Evolutionary conservation across 75 land plant genomes (phyloP), one percentile per base, ranked within the genome.

Genomic region (Cupressus sempervirens): DNA sequence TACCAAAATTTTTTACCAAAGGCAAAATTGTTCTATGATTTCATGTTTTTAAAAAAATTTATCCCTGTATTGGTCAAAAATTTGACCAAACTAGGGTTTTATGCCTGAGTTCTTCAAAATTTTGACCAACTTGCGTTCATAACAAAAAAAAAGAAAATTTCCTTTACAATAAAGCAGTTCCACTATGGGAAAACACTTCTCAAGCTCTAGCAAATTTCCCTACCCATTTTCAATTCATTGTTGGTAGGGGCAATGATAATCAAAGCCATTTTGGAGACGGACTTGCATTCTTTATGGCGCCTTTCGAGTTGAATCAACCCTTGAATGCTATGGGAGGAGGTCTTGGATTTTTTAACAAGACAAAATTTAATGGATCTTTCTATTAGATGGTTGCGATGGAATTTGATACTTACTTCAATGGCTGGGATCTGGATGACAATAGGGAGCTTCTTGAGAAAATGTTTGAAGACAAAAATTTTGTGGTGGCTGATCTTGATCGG

Each of bases 361-460:
- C 34, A 68, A n/a, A 12, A 1, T 8, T 0, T 10, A 45, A 50
- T 75, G 62, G 23, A 56, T 68, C 73, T 0, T 68, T 2, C 30
- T 68, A 68, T 30, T 10, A 68, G 73, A 68, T n/a, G 34, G 73
- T n/a, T n/a, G 93, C 89, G 4, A 83, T 92, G 14, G 93, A 92
- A 65, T 89, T 92, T 72, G 93, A 92, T 65, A 91, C 91, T 13
- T 87, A 53, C 50, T 10, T 46, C 48, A 91, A 92, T 86, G 1
- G 0, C 1, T 87, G 48, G 52, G 93, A 93, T 79, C 90, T 88
- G 1, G 84, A 82, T 79, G 45, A 41, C 79, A 68, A n/a, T n/a
- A n/a, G n/a, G n/a, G n/a, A n/a, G n/a, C n/a, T n/a, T n/a, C n/a
- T n/a, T n/a, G n/a, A n/a, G n/a, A n/a, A n/a, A n/a, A n/a, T n/a